These are phyloP conservation scores for Tetratostichococcus sp. DNA, from an alignment of 139 green algal genomes.

Conservation along the genomic window DNA sequence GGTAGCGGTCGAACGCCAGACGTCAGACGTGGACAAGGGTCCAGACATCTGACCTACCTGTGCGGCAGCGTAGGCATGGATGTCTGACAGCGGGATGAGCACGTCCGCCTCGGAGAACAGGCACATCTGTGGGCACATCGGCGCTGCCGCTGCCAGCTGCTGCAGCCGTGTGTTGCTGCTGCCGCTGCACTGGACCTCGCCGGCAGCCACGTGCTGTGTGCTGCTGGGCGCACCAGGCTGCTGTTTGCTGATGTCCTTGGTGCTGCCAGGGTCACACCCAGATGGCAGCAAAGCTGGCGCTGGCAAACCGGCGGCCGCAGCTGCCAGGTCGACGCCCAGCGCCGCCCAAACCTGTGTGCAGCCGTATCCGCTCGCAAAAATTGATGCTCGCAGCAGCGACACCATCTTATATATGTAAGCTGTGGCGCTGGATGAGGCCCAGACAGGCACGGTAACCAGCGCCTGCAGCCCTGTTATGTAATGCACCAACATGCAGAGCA, in stretches of 20 bases:
- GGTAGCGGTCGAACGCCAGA: not conserved
- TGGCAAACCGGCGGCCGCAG: too few relatives aligned
- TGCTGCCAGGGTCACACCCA: not conserved
- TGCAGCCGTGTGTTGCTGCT: not conserved
- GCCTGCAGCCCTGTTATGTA: not conserved
- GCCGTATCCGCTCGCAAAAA: not conserved
- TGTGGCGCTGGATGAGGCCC: not conserved
- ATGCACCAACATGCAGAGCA: not conserved
- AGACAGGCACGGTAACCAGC: not conserved
- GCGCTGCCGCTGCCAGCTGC: slow-evolving; percentile 14
- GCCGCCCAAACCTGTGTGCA: slow-evolving; percentile 3
- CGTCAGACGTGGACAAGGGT: not conserved
- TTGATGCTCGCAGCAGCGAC: not conserved
- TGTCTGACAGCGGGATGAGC: slow-evolving; percentile 40
- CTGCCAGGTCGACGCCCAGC: not conserved
- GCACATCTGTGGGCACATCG: slow-evolving; percentile 58
- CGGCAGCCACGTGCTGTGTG: too few relatives aligned
- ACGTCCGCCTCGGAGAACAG: slow-evolving; percentile 55
- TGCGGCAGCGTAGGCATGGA: slow-evolving; percentile 49
- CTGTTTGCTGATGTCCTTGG: too few relatives aligned
- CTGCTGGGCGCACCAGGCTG: too few relatives aligned
- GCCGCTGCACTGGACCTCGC: too few relatives aligned
- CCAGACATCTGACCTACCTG: slow-evolving; percentile 26
- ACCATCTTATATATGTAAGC: too few relatives aligned
- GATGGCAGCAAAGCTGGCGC: not conserved